Percentiles rank a stretch among this genome's conserved stretches.
Conservation (phyloP, 768 basidiomycete species). For the Boletus tomentosulus region DNA sequence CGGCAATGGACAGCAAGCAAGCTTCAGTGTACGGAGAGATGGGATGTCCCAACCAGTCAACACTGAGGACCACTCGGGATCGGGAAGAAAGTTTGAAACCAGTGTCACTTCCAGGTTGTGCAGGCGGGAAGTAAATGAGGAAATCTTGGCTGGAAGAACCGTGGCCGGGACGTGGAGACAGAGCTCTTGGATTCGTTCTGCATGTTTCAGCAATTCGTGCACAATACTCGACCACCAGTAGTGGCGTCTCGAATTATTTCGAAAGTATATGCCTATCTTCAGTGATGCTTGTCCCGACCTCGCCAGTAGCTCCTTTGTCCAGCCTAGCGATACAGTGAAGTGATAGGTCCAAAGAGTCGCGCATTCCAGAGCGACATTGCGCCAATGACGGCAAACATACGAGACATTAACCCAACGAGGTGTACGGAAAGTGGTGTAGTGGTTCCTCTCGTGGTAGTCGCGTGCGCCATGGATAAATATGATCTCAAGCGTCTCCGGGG, state of each 20-base stretch:
- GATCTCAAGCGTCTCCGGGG: slow-evolving; percentile 3
- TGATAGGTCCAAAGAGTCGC: slow-evolving; percentile 4
- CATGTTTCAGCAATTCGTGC: not conserved
- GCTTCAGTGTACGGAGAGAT: not conserved
- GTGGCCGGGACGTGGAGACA: not conserved
- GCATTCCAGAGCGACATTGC: not conserved
- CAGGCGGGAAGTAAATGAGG: not conserved
- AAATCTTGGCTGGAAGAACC: not conserved
- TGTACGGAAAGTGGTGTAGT: no score
- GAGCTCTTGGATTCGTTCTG: not conserved
- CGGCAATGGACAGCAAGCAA: not conserved
- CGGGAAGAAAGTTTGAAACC: not conserved
- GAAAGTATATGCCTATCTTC: no score
- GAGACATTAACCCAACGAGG: not conserved
- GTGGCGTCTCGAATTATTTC: slow-evolving; percentile 14
- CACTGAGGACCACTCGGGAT: no score
- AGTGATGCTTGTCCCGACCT: no score
- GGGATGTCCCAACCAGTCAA: not conserved
- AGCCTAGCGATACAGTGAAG: slow-evolving; percentile 28
- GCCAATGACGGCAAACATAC: no score
- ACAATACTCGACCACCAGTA: not conserved
- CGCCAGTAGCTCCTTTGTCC: slow-evolving; percentile 38
- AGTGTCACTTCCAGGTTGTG: not conserved
- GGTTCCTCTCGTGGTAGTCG: not conserved
- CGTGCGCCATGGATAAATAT: slow-evolving; percentile 10